Base-by-base conservation (phyloP, 306 rosid species). In the Abrus pulchellus region DNA sequence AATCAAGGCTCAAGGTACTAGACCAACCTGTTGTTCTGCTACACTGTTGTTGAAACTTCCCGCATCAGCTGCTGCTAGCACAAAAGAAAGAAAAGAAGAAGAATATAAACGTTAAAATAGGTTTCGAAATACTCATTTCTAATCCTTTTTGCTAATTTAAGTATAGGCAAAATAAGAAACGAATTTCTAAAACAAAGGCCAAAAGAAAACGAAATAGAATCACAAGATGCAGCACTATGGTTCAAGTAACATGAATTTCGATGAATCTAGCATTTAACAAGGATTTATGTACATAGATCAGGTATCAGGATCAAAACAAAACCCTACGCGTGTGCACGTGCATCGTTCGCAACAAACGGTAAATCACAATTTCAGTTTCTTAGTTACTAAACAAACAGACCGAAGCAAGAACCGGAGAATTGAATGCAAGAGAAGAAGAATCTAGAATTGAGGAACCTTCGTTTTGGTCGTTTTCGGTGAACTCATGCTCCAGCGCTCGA, bases 21-120 rank as follows among this genome's bases (percentile, higher is more conserved):
- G 20, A 83, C 90, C 75, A 87, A 95, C 99, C 99, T 96, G 99
- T 77, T 96, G 94, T 83, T 90, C 99, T n/a, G 97, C 93, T 14
- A 96, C 98, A 79, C 98, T 96, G 92, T 96, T 93, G 88, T 93
- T 96, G 79, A 96, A 96, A 73, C 99, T 78, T 77, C 98, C 97
- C 11, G 96, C 86, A 86, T 96, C 99, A 62, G 90, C 76, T 49
- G 78, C 98, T 93, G 89, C 86, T 40, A 70, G 70, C 40, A 72
- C 38, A 4, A 33, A 84, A 76, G 11, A 40, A 34, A 9, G 13
- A 86, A 38, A 68, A 65, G 36, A 57, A 70, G 47, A 29, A 71
- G 32, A 56, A 76, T 3, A 53, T 6, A 76, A 85, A 40, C 43
- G 71, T 79, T 65, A 55, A 62, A 67, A 10, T 1, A 68, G 28